Percentiles rank a stretch among this genome's conserved stretches.
Evolutionary conservation across 2,329 filamentous ascomycete genomes (phyloP).

Genomic region (Amauroascus niger): DNA sequence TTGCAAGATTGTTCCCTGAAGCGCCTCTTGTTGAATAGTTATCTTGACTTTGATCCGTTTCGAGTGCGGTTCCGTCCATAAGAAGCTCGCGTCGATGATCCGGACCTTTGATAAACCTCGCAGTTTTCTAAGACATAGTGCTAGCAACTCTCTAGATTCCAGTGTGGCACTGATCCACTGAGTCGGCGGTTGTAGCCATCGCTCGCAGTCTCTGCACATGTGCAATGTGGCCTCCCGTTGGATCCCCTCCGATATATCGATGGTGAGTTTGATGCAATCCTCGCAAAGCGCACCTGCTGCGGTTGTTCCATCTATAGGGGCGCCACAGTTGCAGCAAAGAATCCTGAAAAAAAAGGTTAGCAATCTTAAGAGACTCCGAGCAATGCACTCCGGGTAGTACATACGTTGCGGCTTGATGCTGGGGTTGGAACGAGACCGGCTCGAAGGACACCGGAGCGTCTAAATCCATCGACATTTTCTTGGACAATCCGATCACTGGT

Average conservation of each 20-base stretch:
- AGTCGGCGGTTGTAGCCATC: constrained; percentile 77
- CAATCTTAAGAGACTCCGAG: neutral
- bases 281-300: constrained; percentile 82
- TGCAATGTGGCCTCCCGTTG: constrained; percentile 83
- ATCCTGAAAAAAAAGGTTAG: constrained; percentile 51
- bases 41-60: constrained; percentile 87
- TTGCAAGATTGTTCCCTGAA: constrained; percentile 63
- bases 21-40: constrained; percentile 69
- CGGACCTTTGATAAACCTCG: constrained; percentile 78
- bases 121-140: constrained; percentile 81
- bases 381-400: constrained; percentile 21
- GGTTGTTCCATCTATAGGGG: constrained; percentile 83
- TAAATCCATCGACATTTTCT: constrained; percentile 52
- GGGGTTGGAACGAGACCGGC: constrained; percentile 29
- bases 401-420: constrained; percentile 46
- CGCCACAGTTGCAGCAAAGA: constrained; percentile 95
- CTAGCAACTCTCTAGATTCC: constrained; percentile 86
- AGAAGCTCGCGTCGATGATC: constrained; percentile 90
- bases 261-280: constrained; percentile 88
- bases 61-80: constrained; percentile 98
- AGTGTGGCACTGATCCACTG: constrained; percentile 77
- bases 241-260: constrained; percentile 86
- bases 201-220: constrained; percentile 88
- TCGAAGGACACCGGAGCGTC: constrained; percentile 46
- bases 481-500: constrained; percentile 18